Evolutionary conservation across 306 rosid species (phyloP).

Genomic region (Cucumis melo): DNA sequence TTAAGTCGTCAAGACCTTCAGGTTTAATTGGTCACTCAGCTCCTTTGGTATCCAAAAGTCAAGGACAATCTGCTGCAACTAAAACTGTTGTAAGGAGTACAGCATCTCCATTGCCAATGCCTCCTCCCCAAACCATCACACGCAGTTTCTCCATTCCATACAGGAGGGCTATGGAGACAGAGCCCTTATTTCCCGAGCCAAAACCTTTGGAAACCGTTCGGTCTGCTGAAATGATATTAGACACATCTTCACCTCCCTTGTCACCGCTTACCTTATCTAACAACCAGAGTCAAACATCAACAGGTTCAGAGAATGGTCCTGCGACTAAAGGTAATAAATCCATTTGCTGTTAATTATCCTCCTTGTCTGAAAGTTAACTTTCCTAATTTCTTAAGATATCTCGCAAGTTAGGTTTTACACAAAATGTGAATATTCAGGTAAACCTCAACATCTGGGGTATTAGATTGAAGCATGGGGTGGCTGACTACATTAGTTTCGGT

Average conservation of each 20-base stretch:
- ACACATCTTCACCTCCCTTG: slow-evolving; percentile 50
- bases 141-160: slow-evolving; percentile 92
- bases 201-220: slow-evolving; percentile 34
- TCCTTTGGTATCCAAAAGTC: slow-evolving; percentile 56
- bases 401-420: neutral
- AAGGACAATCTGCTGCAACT: slow-evolving; percentile 33
- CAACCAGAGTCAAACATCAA: slow-evolving; percentile 22
- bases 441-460: neutral
- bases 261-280: slow-evolving; percentile 45
- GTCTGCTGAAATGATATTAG: slow-evolving; percentile 24
- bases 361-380: neutral
- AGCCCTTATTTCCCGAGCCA: slow-evolving; percentile 20
- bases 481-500: neutral
- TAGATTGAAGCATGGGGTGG: slow-evolving; percentile 3
- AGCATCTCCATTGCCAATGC: slow-evolving; percentile 75
- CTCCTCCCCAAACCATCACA: slow-evolving; percentile 60
- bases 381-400: neutral
- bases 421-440: neutral
- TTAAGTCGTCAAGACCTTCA: slow-evolving; percentile 39
- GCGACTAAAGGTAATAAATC: slow-evolving; percentile 42
- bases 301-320: slow-evolving; percentile 28
- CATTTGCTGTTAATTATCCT: neutral
- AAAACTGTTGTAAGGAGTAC: slow-evolving; percentile 26
- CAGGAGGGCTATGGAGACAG: slow-evolving; percentile 37
- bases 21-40: slow-evolving; percentile 71